Evolutionary conservation across 2,329 filamentous ascomycete species (phyloP).

Genomic region (Juglanconis oblonga): DNA sequence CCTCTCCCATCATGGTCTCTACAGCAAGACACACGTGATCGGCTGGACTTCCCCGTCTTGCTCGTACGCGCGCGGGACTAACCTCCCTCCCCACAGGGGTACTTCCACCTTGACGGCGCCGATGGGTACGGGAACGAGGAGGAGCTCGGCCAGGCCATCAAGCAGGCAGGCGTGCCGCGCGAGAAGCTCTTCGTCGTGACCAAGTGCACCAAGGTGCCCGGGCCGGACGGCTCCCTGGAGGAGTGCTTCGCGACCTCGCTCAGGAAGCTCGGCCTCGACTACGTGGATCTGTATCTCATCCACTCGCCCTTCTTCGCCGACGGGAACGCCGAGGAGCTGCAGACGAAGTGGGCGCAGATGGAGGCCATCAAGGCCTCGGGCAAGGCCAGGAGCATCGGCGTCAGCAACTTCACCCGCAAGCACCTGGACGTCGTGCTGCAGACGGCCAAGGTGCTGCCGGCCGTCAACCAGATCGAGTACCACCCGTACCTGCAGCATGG

Average conservation of each 20-base stretch:
- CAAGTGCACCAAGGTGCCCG: slow-evolving; percentile 44
- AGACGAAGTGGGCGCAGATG: slow-evolving; percentile 55
- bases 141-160: slow-evolving; percentile 71
- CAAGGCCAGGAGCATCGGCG: slow-evolving; percentile 67
- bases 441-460: slow-evolving; percentile 61
- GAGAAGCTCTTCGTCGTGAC: slow-evolving; percentile 68
- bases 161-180: slow-evolving; percentile 61
- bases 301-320: slow-evolving; percentile 55
- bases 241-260: slow-evolving; percentile 59
- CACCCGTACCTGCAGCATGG: slow-evolving; percentile 73
- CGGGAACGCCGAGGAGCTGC: slow-evolving; percentile 49
- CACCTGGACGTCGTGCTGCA: slow-evolving; percentile 55
- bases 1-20: too few relatives aligned
- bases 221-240: slow-evolving; percentile 32
- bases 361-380: slow-evolving; percentile 66
- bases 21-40: too few relatives aligned
- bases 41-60: too few relatives aligned
- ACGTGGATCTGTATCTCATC: slow-evolving; percentile 70
- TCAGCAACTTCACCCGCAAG: slow-evolving; percentile 67
- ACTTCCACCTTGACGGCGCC: slow-evolving; percentile 71
- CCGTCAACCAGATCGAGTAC: slow-evolving; percentile 78
- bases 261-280: slow-evolving; percentile 63
- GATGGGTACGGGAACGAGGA: slow-evolving; percentile 67
- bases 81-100: slow-evolving; percentile 28
- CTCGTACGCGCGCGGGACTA: too few relatives aligned